phyloP scores from a whole-genome alignment of 345 rosid genomes.

The Lepidium didymum region DNA sequence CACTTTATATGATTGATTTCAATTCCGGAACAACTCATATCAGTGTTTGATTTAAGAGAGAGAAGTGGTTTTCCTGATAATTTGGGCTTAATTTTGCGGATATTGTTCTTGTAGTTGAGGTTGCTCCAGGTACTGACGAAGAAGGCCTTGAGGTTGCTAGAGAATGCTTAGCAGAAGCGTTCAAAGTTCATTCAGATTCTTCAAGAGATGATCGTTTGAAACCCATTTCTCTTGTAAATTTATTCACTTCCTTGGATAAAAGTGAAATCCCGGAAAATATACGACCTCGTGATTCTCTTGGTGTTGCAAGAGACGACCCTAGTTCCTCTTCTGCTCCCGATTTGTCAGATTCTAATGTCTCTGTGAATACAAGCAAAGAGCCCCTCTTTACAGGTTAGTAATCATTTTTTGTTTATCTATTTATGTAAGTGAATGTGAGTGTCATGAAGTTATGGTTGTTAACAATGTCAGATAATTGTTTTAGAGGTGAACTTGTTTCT shows the following conservation, averaged over 20 bases:
- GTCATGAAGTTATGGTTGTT: not conserved
- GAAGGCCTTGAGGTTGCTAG: constrained; percentile 81
- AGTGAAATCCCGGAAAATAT: not conserved
- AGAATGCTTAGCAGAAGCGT: constrained; percentile 64
- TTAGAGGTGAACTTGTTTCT: not conserved
- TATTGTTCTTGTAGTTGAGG: constrained; percentile 45
- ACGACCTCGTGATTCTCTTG: not conserved
- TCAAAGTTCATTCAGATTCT: constrained; percentile 35
- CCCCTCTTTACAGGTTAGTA: constrained; percentile 21
- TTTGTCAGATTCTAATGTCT: constrained; percentile 16
- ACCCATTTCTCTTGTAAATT: constrained; percentile 44
- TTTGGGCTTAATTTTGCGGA: not conserved
- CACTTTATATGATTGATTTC: not conserved
- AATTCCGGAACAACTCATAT: not conserved
- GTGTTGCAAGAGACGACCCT: constrained; percentile 29
- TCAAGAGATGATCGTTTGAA: constrained; percentile 18
- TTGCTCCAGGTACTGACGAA: constrained; percentile 56
- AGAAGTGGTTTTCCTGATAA: not conserved
- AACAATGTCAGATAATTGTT: not conserved
- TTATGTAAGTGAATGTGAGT: not conserved
- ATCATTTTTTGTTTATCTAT: no score
- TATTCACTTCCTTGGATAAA: constrained; percentile 45
- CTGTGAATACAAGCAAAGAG: constrained; percentile 5
- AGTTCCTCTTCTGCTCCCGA: constrained; percentile 29
- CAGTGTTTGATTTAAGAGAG: not conserved